Conservation (phyloP, 306 rosid species). For the Cyamopsis tetragonoloba region DNA sequence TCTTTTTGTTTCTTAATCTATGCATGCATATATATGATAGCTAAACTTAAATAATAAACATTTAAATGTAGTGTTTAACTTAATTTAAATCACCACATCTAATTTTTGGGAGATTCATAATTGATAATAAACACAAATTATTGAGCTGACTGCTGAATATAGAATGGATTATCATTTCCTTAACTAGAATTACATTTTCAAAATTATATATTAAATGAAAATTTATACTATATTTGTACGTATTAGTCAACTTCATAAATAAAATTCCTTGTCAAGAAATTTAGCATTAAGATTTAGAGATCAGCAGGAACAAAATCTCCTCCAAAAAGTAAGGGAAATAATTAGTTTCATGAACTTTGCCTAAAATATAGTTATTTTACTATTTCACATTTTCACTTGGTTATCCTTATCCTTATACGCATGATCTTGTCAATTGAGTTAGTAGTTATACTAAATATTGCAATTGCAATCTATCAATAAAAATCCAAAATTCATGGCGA, state of each 20-base stretch:
- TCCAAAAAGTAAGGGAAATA: constrained; percentile 1
- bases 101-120: background rate
- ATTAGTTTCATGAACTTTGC: background rate
- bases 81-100: background rate
- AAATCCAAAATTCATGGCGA: too few relatives aligned
- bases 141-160: background rate
- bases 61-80: background rate
- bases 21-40: too few relatives aligned
- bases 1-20: too few relatives aligned
- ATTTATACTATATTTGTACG: background rate
- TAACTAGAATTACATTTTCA: background rate
- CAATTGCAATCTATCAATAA: too few relatives aligned
- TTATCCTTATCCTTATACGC: too few relatives aligned
- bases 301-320: too few relatives aligned
- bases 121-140: background rate
- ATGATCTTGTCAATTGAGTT: too few relatives aligned
- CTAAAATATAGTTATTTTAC: too few relatives aligned
- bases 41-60: too few relatives aligned
- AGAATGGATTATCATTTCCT: background rate
- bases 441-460: too few relatives aligned
- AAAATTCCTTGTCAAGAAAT: background rate
- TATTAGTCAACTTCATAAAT: background rate
- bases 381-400: too few relatives aligned
- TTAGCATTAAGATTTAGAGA: background rate
- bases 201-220: background rate